Evolutionary conservation across 257 asterid species (phyloP).

Genomic region (Solanum virginianum): DNA sequence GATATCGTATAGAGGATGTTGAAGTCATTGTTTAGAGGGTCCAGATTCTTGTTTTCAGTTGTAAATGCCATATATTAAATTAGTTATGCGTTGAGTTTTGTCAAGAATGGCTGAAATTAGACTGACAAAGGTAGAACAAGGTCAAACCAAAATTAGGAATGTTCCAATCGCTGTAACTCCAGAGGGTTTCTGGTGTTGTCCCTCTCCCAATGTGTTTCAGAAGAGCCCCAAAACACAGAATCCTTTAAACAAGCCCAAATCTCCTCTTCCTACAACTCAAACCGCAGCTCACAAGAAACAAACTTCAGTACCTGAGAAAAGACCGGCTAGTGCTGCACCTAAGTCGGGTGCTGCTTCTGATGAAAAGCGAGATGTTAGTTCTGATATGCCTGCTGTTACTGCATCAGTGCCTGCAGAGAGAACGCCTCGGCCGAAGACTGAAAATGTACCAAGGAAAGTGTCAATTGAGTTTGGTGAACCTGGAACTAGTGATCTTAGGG

Average conservation of each 20-base stretch:
- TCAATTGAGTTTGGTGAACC: slow-evolving; percentile 89
- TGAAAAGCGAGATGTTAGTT: slow-evolving; percentile 25
- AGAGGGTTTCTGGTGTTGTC: slow-evolving; percentile 99
- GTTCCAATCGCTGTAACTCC: slow-evolving; percentile 98
- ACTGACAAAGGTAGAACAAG: slow-evolving; percentile 53
- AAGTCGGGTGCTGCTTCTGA: slow-evolving; percentile 14
- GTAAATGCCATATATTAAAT: slow-evolving; percentile 12
- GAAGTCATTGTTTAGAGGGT: neutral
- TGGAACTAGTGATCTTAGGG: slow-evolving; percentile 75
- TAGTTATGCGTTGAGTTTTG: slow-evolving; percentile 11
- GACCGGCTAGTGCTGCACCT: slow-evolving; percentile 15
- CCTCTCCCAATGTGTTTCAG: slow-evolving; percentile 81
- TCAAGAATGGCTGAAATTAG: slow-evolving; percentile 59
- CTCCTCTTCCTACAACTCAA: slow-evolving; percentile 20
- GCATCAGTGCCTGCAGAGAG: slow-evolving; percentile 28
- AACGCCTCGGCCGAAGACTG: slow-evolving; percentile 37
- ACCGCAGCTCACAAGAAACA: slow-evolving; percentile 35
- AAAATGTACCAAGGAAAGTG: slow-evolving; percentile 56
- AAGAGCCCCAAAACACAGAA: slow-evolving; percentile 44
- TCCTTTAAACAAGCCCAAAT: slow-evolving; percentile 44
- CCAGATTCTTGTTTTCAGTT: neutral
- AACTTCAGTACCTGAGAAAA: slow-evolving; percentile 31
- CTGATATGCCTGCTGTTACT: slow-evolving; percentile 27
- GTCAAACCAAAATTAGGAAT: slow-evolving; percentile 55
- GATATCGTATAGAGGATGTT: neutral